Conservation (phyloP, 768 basidiomycete genomes). For the Tephrocybe sp. region DNA sequence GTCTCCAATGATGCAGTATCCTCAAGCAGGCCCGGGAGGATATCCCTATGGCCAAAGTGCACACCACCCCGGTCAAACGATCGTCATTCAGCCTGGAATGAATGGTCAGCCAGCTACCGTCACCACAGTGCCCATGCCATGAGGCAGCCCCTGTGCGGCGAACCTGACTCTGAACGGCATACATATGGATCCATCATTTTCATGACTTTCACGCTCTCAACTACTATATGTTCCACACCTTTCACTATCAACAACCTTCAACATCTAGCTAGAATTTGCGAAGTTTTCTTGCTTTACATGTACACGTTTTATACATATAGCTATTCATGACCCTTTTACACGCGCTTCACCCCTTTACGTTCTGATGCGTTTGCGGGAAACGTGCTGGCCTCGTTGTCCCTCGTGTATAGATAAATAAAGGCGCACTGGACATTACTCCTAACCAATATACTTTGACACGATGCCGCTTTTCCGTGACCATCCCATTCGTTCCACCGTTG, state of each 20-base stretch:
- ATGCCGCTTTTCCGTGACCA: constrained; percentile 52
- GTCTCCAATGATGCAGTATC: constrained; percentile 25
- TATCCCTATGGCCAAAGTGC: constrained; percentile 27
- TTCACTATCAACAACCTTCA: too few species aligned
- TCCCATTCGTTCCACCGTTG: constrained; percentile 42
- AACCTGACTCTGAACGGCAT: too few species aligned
- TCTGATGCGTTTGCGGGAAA: constrained; percentile 13
- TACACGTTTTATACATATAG: constrained; percentile 1
- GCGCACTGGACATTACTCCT: background rate
- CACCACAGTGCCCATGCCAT: constrained; percentile 50
- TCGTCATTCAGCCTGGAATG: constrained; percentile 65
- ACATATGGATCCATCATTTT: too few species aligned
- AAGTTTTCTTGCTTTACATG: background rate
- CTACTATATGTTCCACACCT: too few species aligned
- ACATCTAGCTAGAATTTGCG: too few species aligned
- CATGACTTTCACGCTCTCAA: too few species aligned
- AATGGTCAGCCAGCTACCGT: constrained; percentile 61
- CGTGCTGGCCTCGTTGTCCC: constrained; percentile 16
- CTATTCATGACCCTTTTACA: constrained; percentile 1
- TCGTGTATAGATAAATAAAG: constrained; percentile 14
- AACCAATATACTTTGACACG: constrained; percentile 1
- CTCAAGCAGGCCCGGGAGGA: too few species aligned
- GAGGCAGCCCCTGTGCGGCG: background rate
- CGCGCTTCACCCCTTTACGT: constrained; percentile 6
- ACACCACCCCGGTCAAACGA: constrained; percentile 50